Percentiles rank a stretch among this genome's conserved stretches.
These are phyloP conservation scores for Lomentospora prolificans DNA, from an alignment of 2,329 filamentous ascomycete species.

Conservation along the genomic window DNA sequence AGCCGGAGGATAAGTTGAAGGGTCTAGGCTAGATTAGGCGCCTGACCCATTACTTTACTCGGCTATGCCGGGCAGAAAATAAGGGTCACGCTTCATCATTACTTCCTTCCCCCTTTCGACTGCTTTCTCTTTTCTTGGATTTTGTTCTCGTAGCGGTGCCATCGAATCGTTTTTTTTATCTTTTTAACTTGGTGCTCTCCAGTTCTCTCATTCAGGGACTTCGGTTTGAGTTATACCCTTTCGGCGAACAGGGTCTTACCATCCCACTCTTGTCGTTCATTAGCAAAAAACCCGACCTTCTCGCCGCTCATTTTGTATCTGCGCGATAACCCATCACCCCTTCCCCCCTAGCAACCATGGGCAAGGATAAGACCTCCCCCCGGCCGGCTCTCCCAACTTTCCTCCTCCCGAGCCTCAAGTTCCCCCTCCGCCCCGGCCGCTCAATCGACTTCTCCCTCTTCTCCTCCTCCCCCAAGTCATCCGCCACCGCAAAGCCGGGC, in stretches of 20 bases:
- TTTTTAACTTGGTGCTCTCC: background rate
- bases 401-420: conserved; percentile 39
- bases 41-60: background rate
- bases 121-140: background rate
- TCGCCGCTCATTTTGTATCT: too few relatives aligned
- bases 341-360: background rate
- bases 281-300: too few relatives aligned
- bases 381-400: conserved; percentile 34
- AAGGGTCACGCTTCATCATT: background rate
- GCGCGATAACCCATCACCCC: too few relatives aligned
- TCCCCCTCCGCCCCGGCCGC: conserved; percentile 34
- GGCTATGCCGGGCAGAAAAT: background rate
- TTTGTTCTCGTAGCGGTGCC: too few relatives aligned
- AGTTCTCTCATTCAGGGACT: too few relatives aligned
- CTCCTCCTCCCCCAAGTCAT: conserved; percentile 21
- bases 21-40: background rate
- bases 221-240: too few relatives aligned
- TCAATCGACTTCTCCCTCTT: conserved; percentile 23
- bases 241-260: too few relatives aligned
- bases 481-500: conserved; percentile 11
- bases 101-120: background rate
- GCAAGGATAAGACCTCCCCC: conserved; percentile 2
- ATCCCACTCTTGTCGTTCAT: too few relatives aligned
- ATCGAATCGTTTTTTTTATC: background rate
- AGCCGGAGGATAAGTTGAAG: background rate